A percentile compares a stretch with the other conserved stretches of the same genome.
Conservation (phyloP, 805 yeast species). For the Yamadazyma sp. region DNA sequence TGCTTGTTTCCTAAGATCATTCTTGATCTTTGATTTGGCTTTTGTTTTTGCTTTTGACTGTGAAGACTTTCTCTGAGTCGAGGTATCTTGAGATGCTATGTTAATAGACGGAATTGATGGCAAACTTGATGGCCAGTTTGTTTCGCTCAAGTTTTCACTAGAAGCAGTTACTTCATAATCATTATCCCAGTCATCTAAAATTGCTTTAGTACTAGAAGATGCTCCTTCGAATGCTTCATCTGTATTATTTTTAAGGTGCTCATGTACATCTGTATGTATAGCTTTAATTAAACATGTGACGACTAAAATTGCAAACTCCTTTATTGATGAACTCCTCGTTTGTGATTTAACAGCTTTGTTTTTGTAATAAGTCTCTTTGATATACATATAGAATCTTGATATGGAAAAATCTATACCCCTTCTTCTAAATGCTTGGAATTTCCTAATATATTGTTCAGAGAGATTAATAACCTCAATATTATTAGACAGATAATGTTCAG, state of each 20-base stretch:
- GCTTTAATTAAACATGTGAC: constrained; percentile 14
- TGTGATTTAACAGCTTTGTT: constrained; percentile 4
- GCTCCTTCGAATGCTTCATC: constrained; percentile 7
- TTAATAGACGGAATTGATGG: constrained; percentile 16
- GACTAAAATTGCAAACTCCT: constrained; percentile 10
- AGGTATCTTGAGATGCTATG: constrained; percentile 11
- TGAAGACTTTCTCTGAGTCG: constrained; percentile 1
- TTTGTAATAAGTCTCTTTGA: constrained; percentile 5
- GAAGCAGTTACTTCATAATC: constrained; percentile 7
- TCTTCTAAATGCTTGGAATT: background rate
- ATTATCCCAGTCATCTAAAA: constrained; percentile 16
- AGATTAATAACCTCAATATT: constrained; percentile 11
- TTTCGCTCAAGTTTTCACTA: constrained; percentile 5
- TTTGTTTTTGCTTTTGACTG: background rate
- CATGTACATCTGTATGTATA: constrained; percentile 2
- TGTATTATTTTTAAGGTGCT: background rate
- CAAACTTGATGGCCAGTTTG: constrained; percentile 2
- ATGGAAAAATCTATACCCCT: background rate
- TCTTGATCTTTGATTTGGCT: constrained; percentile 2
- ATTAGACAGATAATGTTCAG: constrained; percentile 21
- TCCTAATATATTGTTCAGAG: constrained; percentile 1
- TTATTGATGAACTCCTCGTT: constrained; percentile 7
- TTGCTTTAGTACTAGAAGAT: constrained; percentile 9
- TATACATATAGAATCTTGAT: constrained; percentile 2
- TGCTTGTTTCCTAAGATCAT: constrained; percentile 2